Base-by-base conservation (phyloP, 495 filamentous ascomycete genomes). In the Annulohypoxylon nitens region DNA sequence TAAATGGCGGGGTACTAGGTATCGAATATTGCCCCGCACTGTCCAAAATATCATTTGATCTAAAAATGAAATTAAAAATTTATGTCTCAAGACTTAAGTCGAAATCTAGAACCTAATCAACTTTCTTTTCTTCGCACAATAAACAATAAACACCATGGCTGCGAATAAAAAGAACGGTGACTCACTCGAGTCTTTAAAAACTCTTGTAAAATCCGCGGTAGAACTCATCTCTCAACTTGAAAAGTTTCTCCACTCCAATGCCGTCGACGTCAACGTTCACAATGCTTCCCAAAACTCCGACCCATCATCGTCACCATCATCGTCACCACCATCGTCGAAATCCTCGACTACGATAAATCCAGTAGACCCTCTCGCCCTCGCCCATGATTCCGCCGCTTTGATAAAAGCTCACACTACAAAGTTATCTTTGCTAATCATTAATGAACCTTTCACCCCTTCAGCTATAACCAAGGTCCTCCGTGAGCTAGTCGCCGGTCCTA, bases 321-420 rank as follows among this genome's bases (percentile, higher is more conserved):
- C 70, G 26, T 48, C 55, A 7, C 20, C 73, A 10, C 16, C 54
- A 20, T 41, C 47, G 9, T 48, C 54, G 37, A 4, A 39, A 12
- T 34, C 63, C 12, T 48, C 66, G 11, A 59, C 18, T 47, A 1
- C 78, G 0, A 23, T 16, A 57, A 50, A 59, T 4, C 72, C 77
- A 0, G 57, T 83, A 47, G 82, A 85, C 58, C 93, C 74, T 69
- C 84, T 78, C 23, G 73, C 80, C 30, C 83, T 95, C 61, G 88
- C 94, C 18, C 85, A 87, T 71, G 88, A 90, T 73, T 71, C 69
- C 3, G 86, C 92, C 1, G 84, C 83, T 23, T 83, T 93, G 3
- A 88, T 97, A 51, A 89, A 86, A 75, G 92, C 94, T 0, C 93
- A 97, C 74, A 88, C 90, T 5, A 97, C 94, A 36, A 97, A 96